Conservation (phyloP, 768 basidiomycete species). For the Podaxis sp. region DNA sequence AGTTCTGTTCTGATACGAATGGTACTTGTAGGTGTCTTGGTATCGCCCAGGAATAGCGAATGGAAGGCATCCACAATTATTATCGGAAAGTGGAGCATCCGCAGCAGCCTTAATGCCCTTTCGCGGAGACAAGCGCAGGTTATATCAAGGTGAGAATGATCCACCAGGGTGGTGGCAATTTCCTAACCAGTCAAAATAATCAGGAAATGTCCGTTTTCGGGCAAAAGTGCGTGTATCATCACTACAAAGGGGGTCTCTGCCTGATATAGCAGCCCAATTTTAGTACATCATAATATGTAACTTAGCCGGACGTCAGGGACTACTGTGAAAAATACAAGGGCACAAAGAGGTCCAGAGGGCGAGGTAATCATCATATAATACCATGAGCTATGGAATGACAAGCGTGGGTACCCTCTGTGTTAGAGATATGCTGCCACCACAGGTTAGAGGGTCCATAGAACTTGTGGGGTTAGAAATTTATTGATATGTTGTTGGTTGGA, state of each 20-base stretch:
- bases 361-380: too few relatives aligned
- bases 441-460: too few relatives aligned
- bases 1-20: background rate
- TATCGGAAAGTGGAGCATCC: background rate
- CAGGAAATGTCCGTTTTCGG: background rate
- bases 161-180: background rate
- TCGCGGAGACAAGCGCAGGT: background rate
- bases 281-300: too few relatives aligned
- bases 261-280: background rate
- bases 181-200: background rate
- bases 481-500: too few relatives aligned
- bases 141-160: background rate
- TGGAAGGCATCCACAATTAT: background rate
- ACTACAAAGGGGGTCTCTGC: background rate
- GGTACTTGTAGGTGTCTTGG: background rate
- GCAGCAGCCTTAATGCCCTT: background rate
- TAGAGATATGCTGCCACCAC: too few relatives aligned
- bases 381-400: too few relatives aligned
- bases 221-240: background rate
- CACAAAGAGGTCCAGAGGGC: too few relatives aligned
- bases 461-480: too few relatives aligned
- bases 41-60: background rate
- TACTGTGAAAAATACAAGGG: background rate
- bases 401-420: too few relatives aligned
- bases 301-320: background rate